Base-by-base conservation (phyloP, 2,329 filamentous ascomycete species). In the Blastomyces parvus region DNA sequence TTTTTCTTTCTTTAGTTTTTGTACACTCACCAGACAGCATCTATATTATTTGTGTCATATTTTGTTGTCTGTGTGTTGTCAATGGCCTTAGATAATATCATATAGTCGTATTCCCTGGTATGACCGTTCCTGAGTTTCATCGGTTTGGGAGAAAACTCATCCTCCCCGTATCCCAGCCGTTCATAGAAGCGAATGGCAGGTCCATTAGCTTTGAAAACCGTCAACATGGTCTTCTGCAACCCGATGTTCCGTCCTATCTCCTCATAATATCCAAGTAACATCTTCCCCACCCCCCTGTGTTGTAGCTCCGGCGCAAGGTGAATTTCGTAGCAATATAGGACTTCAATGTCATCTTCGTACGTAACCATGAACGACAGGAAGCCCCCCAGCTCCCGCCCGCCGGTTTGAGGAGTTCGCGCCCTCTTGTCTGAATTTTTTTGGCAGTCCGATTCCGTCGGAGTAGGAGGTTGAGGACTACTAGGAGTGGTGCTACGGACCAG, bases 241-340 rank as follows among this genome's bases (percentile, higher is more conserved):
- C 78, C 78, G 19, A 81, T 73, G 1, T 73, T 74, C 33, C 68
- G 64, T 13, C 81, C 83, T 36, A 83, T 76, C 1, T 69, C 64
- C 68, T 84, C 81, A 19, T 80, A 79, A 55, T 79, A 65, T 1
- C 66, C 62, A 73, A 87, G 79, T 63, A 87, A 70, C 46, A 77
- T 72, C 38, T 68, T 74, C 1, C 84, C 85, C 2, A 86, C 64
- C 0, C 83, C 82, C n/a, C 70, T 73, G 8, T 80, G 77, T 52
- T 82, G 79, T 5, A 79, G 70, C 2, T 60, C 59, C 0, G 77
- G 72, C 1, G 72, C 68, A 8, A 86, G 75, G 67, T 87, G 85
- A 14, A 87, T 78, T 71, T 87, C 85, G 72, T 87, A 87, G 67
- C 85, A 80, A 70, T 87, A 87, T n/a, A 85, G 65, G 6, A 87